phyloP scores from a whole-genome alignment of 768 basidiomycete genomes.

The Psilocybe subaeruginosa region DNA sequence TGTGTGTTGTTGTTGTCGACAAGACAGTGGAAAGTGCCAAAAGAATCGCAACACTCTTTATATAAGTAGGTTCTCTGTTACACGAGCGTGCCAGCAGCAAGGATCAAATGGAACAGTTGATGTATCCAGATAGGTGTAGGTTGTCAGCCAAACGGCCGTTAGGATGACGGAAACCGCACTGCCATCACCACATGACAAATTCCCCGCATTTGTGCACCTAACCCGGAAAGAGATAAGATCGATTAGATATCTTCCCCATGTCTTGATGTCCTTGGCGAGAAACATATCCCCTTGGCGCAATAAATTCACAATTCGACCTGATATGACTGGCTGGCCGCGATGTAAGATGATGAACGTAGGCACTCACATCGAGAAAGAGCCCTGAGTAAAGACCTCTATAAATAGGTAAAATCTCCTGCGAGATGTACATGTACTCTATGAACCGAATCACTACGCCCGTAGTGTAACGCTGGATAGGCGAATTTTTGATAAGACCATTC shows the following conservation, averaged over 20 bases:
- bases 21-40: neutral
- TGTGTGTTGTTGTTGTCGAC: neutral
- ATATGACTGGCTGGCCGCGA: too few relatives aligned
- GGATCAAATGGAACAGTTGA: slow-evolving; percentile 13
- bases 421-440: too few relatives aligned
- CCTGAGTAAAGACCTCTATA: too few relatives aligned
- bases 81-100: slow-evolving; percentile 17
- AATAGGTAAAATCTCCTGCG: too few relatives aligned
- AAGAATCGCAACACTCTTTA: neutral
- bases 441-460: too few relatives aligned
- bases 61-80: neutral
- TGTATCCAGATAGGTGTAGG: neutral
- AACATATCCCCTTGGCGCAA: neutral
- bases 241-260: slow-evolving; percentile 13
- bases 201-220: slow-evolving; percentile 30
- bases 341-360: too few relatives aligned
- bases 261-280: neutral
- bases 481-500: too few relatives aligned
- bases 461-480: too few relatives aligned
- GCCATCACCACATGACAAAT: slow-evolving; percentile 25
- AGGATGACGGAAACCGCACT: slow-evolving; percentile 13
- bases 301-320: too few relatives aligned
- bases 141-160: slow-evolving; percentile 12
- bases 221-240: slow-evolving; percentile 21
- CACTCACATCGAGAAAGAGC: neutral